A percentile compares a stretch with the other conserved stretches of the same genome.
phyloP scores from a whole-genome alignment of 148 eudicot genomes.

The Vaccinium corymbosum region DNA sequence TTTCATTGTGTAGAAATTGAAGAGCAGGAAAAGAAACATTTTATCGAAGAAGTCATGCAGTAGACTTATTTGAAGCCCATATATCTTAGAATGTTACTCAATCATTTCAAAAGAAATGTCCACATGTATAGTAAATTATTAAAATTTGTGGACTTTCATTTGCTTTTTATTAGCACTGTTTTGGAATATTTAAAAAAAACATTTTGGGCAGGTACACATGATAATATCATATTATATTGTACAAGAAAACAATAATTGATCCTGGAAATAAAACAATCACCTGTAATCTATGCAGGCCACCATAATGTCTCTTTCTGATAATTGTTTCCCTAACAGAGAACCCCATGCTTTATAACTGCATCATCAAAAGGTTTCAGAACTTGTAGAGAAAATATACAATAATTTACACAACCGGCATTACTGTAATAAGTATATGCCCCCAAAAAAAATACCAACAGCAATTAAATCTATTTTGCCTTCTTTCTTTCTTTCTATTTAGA shows the following conservation, averaged over 20 bases:
- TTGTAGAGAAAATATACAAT: background rate
- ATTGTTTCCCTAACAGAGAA: constrained; percentile 66
- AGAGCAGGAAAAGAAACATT: background rate
- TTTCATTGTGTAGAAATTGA: background rate
- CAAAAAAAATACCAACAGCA: background rate
- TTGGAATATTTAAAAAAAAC: background rate
- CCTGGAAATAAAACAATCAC: constrained; percentile 23
- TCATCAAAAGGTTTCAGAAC: constrained; percentile 18
- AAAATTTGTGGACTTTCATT: background rate
- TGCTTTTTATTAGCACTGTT: background rate
- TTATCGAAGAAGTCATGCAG: background rate
- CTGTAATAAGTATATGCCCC: background rate
- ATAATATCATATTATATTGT: background rate
- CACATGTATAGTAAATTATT: background rate
- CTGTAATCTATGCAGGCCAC: constrained; percentile 90
- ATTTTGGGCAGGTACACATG: background rate
- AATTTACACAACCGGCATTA: background rate
- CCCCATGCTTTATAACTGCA: constrained; percentile 85
- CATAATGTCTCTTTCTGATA: constrained; percentile 65
- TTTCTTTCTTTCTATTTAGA: background rate
- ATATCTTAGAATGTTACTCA: background rate
- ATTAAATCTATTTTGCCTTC: constrained; percentile 1
- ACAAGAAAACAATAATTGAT: background rate
- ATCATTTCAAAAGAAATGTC: background rate
- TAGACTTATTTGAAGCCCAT: background rate